Base-by-base conservation (phyloP, 176 grass and related monocot species). In the Lolium rigidum region DNA sequence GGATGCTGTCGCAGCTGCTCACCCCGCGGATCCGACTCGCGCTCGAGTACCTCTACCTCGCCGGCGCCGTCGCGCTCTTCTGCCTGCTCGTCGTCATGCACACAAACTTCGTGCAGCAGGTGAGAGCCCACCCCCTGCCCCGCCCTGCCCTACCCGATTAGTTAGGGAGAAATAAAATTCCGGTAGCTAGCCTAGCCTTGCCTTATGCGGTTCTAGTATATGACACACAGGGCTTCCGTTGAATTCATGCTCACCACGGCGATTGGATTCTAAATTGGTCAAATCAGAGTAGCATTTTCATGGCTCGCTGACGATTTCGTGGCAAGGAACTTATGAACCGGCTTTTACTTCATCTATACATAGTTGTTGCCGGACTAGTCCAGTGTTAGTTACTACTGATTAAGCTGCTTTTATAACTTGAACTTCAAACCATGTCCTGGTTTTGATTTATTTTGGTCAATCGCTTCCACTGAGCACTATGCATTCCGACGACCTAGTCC, bases 101-200 rank as follows among this genome's bases (percentile, higher is more conserved):
- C 90, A 91, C 88, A 70, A 96, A 99, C 90, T 99, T 99, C 90
- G 97, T 99, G 48, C 97, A 99, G 82, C 97, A 99, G 97, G 97
- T 99, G 2, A 35, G 58, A 92, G 68, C 14, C 25, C 0, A 3
- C 31, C 0, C 35, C 38, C 10, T 4, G 60, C 22, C 51, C 18
- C 16, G 10, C 20, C 18, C 22, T 35, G 51, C 51, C n/a, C 20
- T 1, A 0, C 11, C 6, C 17, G 26, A 52, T 21, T 56, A 6
- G 7, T 35, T 35, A 35, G 31, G 31, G 3, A 2, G 31, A 35
- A 35, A 35, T 35, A 35, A 2, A 35, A 11, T 62, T 17, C 51
- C 39, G 0, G 77, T 79, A 44, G 41, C 7, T 43, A 35, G 9
- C 56, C 21, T 16, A 25, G 9, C 56, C 21, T 12, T n/a, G 4